phyloP scores from a whole-genome alignment of 148 eudicot genomes.

The Oxyria digyna region DNA sequence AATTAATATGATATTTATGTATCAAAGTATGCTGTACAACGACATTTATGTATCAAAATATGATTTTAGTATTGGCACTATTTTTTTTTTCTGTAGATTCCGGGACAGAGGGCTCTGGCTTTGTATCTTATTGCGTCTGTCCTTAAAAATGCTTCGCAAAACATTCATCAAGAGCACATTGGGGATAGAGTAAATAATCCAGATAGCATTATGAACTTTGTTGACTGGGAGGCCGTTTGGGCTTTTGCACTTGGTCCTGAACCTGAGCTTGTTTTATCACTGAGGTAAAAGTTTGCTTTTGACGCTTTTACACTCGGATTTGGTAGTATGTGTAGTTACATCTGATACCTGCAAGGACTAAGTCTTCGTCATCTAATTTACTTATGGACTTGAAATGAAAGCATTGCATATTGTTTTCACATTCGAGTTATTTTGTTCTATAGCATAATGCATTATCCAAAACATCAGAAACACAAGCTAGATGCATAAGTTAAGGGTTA shows the following conservation, averaged over 20 bases:
- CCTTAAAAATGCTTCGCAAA: constrained; percentile 43
- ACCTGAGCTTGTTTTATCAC: constrained; percentile 80
- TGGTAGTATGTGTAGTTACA: neutral
- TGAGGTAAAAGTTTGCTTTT: constrained; percentile 39
- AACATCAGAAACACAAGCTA: neutral
- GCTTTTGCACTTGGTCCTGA: constrained; percentile 95
- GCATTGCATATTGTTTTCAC: neutral
- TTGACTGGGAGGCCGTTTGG: constrained; percentile 92
- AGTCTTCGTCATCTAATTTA: neutral
- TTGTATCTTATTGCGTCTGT: constrained; percentile 66
- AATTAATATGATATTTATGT: no score
- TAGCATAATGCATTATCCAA: neutral
- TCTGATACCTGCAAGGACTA: neutral
- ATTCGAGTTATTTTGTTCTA: neutral
- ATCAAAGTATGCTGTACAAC: neutral
- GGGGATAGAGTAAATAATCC: constrained; percentile 17
- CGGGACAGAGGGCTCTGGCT: constrained; percentile 84
- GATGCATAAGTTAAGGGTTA: neutral
- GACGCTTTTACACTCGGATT: neutral
- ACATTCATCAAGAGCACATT: constrained; percentile 27
- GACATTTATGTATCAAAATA: neutral
- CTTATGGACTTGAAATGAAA: neutral
- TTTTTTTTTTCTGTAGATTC: constrained; percentile 40
- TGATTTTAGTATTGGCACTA: neutral
- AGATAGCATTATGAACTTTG: constrained; percentile 12